These are phyloP conservation scores for Backusella sp. DNA, from an alignment of 192 early-diverging fungal genomes.

Conservation along the genomic window DNA sequence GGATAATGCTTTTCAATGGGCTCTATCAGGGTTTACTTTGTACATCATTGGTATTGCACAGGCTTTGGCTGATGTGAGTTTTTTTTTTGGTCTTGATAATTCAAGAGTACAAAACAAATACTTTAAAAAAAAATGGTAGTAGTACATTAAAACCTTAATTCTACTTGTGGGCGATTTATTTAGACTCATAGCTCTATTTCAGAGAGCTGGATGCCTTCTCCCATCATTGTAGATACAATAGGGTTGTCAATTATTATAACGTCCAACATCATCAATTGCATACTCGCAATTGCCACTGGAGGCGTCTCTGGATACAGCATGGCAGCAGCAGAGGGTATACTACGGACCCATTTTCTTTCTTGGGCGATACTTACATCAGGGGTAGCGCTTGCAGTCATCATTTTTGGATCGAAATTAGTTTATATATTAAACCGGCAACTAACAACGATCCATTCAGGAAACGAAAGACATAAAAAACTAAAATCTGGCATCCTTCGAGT, in stretches of 20 bases:
- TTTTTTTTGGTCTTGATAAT: no score
- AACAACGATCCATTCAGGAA: background rate
- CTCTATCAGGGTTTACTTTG: slow-evolving; percentile 20
- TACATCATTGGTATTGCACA: slow-evolving; percentile 32
- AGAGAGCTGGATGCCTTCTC: slow-evolving; percentile 13
- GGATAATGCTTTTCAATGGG: slow-evolving; percentile 28
- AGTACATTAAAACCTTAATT: no score
- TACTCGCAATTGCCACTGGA: slow-evolving; percentile 18
- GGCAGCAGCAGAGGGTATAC: slow-evolving; percentile 2
- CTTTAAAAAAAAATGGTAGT: no score
- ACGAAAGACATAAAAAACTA: slow-evolving; percentile 15
- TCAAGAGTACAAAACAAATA: no score
- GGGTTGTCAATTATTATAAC: slow-evolving; percentile 11
- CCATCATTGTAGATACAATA: background rate
- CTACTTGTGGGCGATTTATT: no score
- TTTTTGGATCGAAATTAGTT: slow-evolving; percentile 18
- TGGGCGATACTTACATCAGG: slow-evolving; percentile 18
- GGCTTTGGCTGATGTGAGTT: slow-evolving; percentile 24
- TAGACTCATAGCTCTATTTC: slow-evolving; percentile 26
- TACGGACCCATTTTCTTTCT: slow-evolving; percentile 13
- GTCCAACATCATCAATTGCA: slow-evolving; percentile 18
- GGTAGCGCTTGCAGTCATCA: slow-evolving; percentile 10
- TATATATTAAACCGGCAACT: slow-evolving; percentile 15
- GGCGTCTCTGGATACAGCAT: background rate
- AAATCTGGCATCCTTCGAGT: slow-evolving; percentile 21